Conservation (phyloP, 345 rosid genomes). For the Melastoma malabathricum region DNA sequence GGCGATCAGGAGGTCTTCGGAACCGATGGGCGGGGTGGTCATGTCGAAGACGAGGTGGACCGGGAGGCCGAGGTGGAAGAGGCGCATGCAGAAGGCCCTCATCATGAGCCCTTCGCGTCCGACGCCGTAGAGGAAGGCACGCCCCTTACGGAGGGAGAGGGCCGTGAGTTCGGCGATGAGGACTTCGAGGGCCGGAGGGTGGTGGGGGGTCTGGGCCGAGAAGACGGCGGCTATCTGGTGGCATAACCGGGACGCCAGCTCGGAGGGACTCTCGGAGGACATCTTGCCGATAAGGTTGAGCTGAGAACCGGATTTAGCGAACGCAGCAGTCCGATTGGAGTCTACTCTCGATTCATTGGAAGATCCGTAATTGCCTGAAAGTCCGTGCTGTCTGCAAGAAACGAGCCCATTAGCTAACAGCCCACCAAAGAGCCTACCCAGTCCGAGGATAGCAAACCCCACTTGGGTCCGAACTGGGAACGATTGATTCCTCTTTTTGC, state of each 20-base stretch:
- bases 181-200: conserved; percentile 40
- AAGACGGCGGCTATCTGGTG: conserved; percentile 49
- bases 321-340: not conserved
- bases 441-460: no score
- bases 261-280: conserved; percentile 5
- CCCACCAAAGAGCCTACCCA: no score
- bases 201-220: conserved; percentile 21
- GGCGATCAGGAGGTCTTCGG: conserved; percentile 55
- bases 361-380: no score
- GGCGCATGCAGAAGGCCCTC: conserved; percentile 75
- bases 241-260: conserved; percentile 49
- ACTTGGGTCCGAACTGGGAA: no score
- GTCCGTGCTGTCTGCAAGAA: no score
- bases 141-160: conserved; percentile 28
- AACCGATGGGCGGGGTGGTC: conserved; percentile 66
- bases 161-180: conserved; percentile 36
- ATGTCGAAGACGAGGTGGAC: conserved; percentile 67
- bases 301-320: not conserved
- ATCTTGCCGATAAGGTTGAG: not conserved
- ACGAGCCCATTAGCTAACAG: no score
- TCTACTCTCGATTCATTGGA: no score
- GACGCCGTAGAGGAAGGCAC: conserved; percentile 68
- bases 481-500: no score
- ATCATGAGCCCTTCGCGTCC: conserved; percentile 89
- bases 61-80: conserved; percentile 66